Conservation (phyloP, 805 yeast species). For the Starmerella davenportii region DNA sequence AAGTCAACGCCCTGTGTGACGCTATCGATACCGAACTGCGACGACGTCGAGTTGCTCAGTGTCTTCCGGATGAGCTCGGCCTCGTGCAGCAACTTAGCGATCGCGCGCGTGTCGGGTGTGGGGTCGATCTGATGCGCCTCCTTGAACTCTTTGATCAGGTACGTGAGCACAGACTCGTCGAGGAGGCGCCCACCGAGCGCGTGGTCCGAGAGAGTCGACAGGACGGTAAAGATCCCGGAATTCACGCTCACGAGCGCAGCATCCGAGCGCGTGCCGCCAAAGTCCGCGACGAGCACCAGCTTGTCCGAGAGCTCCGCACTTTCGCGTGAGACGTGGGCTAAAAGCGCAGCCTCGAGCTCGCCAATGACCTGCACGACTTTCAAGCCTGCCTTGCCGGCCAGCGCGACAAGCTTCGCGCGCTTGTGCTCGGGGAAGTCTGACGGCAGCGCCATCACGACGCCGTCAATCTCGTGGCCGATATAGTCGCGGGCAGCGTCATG, state of each 20-base stretch:
- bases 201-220: constrained; percentile 68
- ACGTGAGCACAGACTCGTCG: constrained; percentile 63
- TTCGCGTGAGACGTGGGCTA: constrained; percentile 51
- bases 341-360: constrained; percentile 82
- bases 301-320: constrained; percentile 33
- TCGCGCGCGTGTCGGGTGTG: constrained; percentile 58
- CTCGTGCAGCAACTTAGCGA: constrained; percentile 75
- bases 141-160: constrained; percentile 84
- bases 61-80: constrained; percentile 78
- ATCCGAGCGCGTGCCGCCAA: constrained; percentile 91
- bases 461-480: constrained; percentile 62
- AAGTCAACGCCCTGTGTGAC: constrained; percentile 87
- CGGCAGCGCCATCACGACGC: constrained; percentile 80
- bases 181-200: constrained; percentile 76
- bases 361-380: constrained; percentile 70
- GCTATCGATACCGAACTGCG: constrained; percentile 87
- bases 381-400: constrained; percentile 56
- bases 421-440: constrained; percentile 67
- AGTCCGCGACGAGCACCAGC: constrained; percentile 80
- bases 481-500: constrained; percentile 83
- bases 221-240: constrained; percentile 80
- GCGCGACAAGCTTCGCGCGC: constrained; percentile 39
- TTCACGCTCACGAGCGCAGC: constrained; percentile 85
- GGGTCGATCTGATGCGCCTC: constrained; percentile 73
- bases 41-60: constrained; percentile 67